A percentile compares a stretch with the other conserved stretches of the same genome.
phyloP scores from a whole-genome alignment of 2,329 filamentous ascomycete genomes.

The Phaeoacremonium minimum region DNA sequence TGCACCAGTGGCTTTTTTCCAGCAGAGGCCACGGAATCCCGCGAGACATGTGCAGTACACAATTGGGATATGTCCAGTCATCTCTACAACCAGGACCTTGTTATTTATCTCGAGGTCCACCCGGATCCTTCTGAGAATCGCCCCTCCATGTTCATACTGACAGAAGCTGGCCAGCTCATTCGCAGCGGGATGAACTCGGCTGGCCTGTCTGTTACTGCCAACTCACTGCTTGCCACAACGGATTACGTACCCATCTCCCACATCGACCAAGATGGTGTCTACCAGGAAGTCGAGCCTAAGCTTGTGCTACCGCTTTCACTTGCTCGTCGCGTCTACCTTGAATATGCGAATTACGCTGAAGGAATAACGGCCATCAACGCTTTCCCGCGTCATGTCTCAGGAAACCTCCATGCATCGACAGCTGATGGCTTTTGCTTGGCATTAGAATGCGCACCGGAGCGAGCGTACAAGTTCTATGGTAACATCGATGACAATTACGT shows the following conservation, averaged over 20 bases:
- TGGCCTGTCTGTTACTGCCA: constrained; percentile 19
- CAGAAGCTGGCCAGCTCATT: constrained; percentile 22
- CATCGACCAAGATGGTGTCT: constrained; percentile 1
- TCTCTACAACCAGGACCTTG: constrained; percentile 13
- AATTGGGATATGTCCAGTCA: constrained; percentile 13
- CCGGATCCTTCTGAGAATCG: constrained; percentile 9
- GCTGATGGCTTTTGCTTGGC: constrained; percentile 14
- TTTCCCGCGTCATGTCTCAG: constrained; percentile 18
- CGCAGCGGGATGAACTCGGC: constrained; percentile 21
- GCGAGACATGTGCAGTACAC: constrained; percentile 8
- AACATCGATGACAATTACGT: constrained; percentile 11
- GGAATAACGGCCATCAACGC: constrained; percentile 7
- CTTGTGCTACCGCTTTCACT: constrained; percentile 15
- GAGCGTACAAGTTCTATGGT: constrained; percentile 11
- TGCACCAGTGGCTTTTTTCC: constrained; percentile 11
- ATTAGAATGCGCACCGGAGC: constrained; percentile 18
- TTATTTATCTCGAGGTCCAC: constrained; percentile 20
- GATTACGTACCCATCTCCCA: constrained; percentile 15
- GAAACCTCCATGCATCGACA: constrained; percentile 16
- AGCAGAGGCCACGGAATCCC: constrained; percentile 2
- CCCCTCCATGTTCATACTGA: constrained; percentile 17
- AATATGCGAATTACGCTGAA: constrained; percentile 12
- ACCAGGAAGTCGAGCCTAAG: constrained; percentile 4
- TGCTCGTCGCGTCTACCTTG: constrained; percentile 16
- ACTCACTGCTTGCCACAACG: constrained; percentile 16